These are phyloP conservation scores for Oxytropis ochrocephala DNA, from an alignment of 306 rosid species.

Conservation along the genomic window DNA sequence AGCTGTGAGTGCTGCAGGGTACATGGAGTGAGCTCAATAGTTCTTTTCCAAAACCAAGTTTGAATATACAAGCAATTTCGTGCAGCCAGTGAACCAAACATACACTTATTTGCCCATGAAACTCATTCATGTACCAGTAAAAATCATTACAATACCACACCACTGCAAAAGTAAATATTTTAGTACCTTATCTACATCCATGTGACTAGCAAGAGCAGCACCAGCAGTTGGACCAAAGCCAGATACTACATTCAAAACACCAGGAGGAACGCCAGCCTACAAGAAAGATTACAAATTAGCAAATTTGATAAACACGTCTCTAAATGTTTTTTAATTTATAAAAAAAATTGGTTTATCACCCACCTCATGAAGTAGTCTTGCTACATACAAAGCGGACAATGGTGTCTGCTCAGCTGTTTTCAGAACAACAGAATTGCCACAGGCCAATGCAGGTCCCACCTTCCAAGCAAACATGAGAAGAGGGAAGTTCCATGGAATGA, in stretches of 20 bases:
- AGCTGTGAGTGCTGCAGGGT: background rate
- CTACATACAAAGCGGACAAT: slow-evolving; percentile 60
- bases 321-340: background rate
- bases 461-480: slow-evolving; percentile 90
- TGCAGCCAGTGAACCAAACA: too few species aligned
- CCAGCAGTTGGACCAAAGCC: slow-evolving; percentile 98
- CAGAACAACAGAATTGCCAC: slow-evolving; percentile 77
- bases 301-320: background rate
- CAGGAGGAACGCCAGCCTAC: slow-evolving; percentile 93
- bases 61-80: background rate
- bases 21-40: background rate
- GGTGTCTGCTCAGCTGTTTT: slow-evolving; percentile 98
- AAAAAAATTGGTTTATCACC: background rate
- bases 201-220: slow-evolving; percentile 89
- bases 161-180: background rate
- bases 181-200: slow-evolving; percentile 90
- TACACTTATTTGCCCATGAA: background rate
- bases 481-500: slow-evolving; percentile 98
- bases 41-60: background rate
- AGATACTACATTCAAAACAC: slow-evolving; percentile 76
- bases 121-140: background rate
- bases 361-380: slow-evolving; percentile 76
- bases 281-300: slow-evolving; percentile 11
- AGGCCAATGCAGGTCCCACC: slow-evolving; percentile 85
- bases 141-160: background rate